Evolutionary conservation across 2,329 filamentous ascomycete species (phyloP).

Genomic region (Aspergillus piperis): DNA sequence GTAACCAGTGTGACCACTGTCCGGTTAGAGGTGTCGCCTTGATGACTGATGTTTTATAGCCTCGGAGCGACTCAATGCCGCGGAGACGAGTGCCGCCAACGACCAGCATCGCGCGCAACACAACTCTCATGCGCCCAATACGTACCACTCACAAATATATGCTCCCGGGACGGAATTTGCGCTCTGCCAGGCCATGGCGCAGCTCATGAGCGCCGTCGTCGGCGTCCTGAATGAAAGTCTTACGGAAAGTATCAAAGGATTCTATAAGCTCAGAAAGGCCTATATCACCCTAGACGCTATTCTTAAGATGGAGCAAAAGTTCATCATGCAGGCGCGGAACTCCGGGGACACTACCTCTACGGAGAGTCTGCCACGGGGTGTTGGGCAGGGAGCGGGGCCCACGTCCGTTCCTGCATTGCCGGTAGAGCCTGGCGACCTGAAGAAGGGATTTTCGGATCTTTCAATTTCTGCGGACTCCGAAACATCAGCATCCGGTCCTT

Average conservation of each 20-base stretch:
- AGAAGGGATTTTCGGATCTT: constrained; percentile 26
- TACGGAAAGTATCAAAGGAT: constrained; percentile 86
- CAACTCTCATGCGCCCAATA: constrained; percentile 53
- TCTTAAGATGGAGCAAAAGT: constrained; percentile 70
- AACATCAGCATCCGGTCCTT: constrained; percentile 20
- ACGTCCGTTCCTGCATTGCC: constrained; percentile 21
- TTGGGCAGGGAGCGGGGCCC: constrained; percentile 2
- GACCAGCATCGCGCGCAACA: constrained; percentile 76
- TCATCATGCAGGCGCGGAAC: constrained; percentile 44
- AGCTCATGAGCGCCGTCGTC: constrained; percentile 86
- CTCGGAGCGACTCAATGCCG: constrained; percentile 67
- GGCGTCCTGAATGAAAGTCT: constrained; percentile 89
- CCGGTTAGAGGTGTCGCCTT: neutral
- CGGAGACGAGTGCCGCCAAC: constrained; percentile 73
- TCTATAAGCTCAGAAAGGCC: constrained; percentile 89
- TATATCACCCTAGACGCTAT: constrained; percentile 80
- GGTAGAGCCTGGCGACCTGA: constrained; percentile 21
- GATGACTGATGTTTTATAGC: constrained; percentile 51
- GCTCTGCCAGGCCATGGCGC: constrained; percentile 78
- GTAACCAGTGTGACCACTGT: constrained; percentile 24
- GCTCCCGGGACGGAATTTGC: constrained; percentile 83
- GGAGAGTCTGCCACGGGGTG: constrained; percentile 2
- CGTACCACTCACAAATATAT: constrained; percentile 67
- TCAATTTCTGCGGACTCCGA: constrained; percentile 23
- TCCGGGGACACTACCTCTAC: constrained; percentile 16